A percentile compares a stretch with the other conserved stretches of the same genome.
Evolutionary conservation across 2,329 filamentous ascomycete species (phyloP).

Genomic region (Phaeosphaeriaceae sp.): DNA sequence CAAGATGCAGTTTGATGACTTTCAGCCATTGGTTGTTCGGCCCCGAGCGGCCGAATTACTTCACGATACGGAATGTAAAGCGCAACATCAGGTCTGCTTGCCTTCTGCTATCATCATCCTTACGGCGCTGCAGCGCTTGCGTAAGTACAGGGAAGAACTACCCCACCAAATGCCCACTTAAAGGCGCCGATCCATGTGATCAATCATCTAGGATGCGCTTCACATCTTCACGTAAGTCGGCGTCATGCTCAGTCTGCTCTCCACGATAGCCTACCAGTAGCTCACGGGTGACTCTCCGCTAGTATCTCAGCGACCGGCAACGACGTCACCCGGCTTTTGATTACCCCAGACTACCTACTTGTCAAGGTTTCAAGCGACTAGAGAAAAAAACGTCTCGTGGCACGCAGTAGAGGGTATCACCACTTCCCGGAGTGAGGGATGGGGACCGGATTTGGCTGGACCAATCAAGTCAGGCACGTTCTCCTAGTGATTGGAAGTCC

Average conservation of each 20-base stretch:
- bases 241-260: slow-evolving; percentile 15
- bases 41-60: slow-evolving; percentile 5
- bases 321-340: slow-evolving; percentile 21
- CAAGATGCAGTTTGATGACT: not conserved
- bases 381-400: slow-evolving; percentile 17
- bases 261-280: slow-evolving; percentile 12
- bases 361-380: slow-evolving; percentile 3
- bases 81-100: not conserved
- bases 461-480: slow-evolving; percentile 29
- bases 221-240: slow-evolving; percentile 16
- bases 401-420: slow-evolving; percentile 15
- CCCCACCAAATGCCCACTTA: not conserved
- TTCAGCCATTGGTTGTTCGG: not conserved
- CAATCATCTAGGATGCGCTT: not conserved
- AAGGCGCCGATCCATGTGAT: not conserved
- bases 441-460: slow-evolving; percentile 3
- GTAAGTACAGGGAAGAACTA: not conserved
- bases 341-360: slow-evolving; percentile 11
- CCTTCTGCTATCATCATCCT: not conserved
- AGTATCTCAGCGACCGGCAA: slow-evolving; percentile 5
- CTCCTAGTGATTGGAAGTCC: slow-evolving; percentile 20
- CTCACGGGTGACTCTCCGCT: slow-evolving; percentile 17
- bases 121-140: not conserved
- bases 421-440: not conserved
- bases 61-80: not conserved